Conservation (phyloP, 2,329 filamentous ascomycete genomes). For the Parascedosporium putredinis region DNA sequence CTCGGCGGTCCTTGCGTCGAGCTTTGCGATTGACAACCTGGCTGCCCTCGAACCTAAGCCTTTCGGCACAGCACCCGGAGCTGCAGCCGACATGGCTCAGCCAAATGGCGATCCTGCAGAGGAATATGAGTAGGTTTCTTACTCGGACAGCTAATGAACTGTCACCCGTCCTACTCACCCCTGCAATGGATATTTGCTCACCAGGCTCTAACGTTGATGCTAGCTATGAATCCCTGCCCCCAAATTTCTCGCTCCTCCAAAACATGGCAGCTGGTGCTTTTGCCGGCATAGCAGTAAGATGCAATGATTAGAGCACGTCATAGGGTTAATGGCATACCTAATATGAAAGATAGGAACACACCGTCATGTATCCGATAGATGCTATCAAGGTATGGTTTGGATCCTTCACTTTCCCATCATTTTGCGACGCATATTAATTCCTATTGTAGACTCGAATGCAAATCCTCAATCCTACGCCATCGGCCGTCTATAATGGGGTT, state of each 20-base stretch:
- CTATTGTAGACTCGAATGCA: slow-evolving; percentile 83
- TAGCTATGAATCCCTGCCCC: slow-evolving; percentile 84
- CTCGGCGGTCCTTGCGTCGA: not conserved
- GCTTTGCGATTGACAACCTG: slow-evolving; percentile 41
- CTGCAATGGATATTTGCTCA: not conserved
- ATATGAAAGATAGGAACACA: slow-evolving; percentile 62
- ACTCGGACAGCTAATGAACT: too few species aligned
- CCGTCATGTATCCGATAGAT: slow-evolving; percentile 98
- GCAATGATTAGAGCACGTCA: not conserved
- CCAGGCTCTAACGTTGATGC: too few species aligned
- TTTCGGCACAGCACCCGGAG: slow-evolving; percentile 54
- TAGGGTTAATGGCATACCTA: too few species aligned
- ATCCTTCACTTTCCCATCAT: too few species aligned
- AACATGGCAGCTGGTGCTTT: slow-evolving; percentile 97
- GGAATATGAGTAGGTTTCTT: slow-evolving; percentile 52
- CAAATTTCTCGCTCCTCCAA: slow-evolving; percentile 85
- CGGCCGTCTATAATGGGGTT: slow-evolving; percentile 78
- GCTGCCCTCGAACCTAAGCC: slow-evolving; percentile 48
- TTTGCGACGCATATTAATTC: too few species aligned
- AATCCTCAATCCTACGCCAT: slow-evolving; percentile 73
- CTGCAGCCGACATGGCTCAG: slow-evolving; percentile 62
- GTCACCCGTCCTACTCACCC: not conserved
- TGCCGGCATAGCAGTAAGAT: slow-evolving; percentile 81
- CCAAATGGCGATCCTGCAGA: slow-evolving; percentile 52
- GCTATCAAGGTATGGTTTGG: slow-evolving; percentile 69